Base-by-base conservation (phyloP, 768 basidiomycete species). In the Kwoniella dendrophila region DNA sequence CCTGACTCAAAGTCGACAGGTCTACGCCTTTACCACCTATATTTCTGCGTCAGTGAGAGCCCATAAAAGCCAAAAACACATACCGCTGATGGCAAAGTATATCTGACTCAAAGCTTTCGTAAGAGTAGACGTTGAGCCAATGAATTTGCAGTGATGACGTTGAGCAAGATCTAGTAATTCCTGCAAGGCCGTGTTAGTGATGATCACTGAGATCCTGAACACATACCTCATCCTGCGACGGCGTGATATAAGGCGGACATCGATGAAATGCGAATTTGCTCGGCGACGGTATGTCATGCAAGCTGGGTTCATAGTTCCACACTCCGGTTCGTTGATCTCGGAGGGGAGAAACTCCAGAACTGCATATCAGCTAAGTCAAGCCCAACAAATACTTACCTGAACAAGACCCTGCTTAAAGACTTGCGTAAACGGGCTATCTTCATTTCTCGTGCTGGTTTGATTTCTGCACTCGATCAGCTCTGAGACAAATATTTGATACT, bases 121-220 rank as follows among this genome's bases (percentile, higher is more conserved):
- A 53, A 96, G 78, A 1, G 91, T 92, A 7, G 92, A 95, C 0
- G 94, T 98, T 2, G 91, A 94, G 3, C 94, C 95, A 1, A 85
- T 85, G 74, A 90, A 96, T 27, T 71, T 81, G 43, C 84, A 84
- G 0, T 83, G 78, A 62, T 90, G 82, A 43, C 80, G 76, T 66
- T 83, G 82, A 1, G 89, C 88, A 14, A 95, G 79, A 10, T 72
- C 69, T 63, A 82, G 82, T 10, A 95, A 80, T 59, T 90, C 88
- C 88, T 92, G 49, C 22, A 10, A 41, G n/a, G 16, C 32, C n/a
- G 47, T 16, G 14, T 49, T 14, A 49, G 47, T 14, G 47, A 8
- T 14, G 12, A 14, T 49, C 47, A 27, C 14, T 14, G 12, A 26
- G 8, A 27, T 27, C 14, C 5, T 14, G 27, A 26, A 14, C 27